Evolutionary conservation across 352 stramenopile genomes (phyloP).

Genomic region (Phytopythium cucurbitacearum): DNA sequence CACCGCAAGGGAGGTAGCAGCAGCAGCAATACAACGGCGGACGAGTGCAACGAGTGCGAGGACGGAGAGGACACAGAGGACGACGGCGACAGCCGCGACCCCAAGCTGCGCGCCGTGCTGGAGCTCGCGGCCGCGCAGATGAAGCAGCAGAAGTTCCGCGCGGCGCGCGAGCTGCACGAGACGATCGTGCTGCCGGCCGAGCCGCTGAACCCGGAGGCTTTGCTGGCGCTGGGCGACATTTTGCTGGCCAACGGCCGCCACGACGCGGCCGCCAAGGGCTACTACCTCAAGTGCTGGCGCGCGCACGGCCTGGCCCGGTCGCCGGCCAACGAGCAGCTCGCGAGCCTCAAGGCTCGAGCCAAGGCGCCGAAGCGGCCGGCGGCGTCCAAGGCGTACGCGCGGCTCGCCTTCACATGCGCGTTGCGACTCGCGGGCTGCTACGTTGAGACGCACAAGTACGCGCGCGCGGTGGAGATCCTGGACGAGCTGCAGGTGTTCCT

Average conservation of each 20-base stretch:
- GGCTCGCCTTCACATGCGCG: conserved; percentile 30
- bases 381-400: conserved; percentile 19
- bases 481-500: conserved; percentile 41
- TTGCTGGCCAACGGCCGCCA: conserved; percentile 35
- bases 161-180: conserved; percentile 41
- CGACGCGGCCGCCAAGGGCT: conserved; percentile 27
- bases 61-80: conserved; percentile 3
- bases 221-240: conserved; percentile 53
- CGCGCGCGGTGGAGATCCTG: conserved; percentile 25
- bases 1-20: too few relatives aligned
- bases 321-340: neutral
- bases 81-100: conserved; percentile 11
- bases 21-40: neutral
- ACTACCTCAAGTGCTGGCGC: conserved; percentile 46
- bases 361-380: neutral
- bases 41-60: neutral
- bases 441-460: conserved; percentile 22
- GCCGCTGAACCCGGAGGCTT: conserved; percentile 32
- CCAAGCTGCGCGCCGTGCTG: conserved; percentile 21
- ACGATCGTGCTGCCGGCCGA: conserved; percentile 36
- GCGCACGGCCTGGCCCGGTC: conserved; percentile 7
- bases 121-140: conserved; percentile 36
- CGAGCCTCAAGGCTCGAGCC: conserved; percentile 4
- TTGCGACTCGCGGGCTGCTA: conserved; percentile 48
- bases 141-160: conserved; percentile 39